These are phyloP conservation scores for Podospora tetraspora DNA, from an alignment of 495 filamentous ascomycete species.

Conservation along the genomic window DNA sequence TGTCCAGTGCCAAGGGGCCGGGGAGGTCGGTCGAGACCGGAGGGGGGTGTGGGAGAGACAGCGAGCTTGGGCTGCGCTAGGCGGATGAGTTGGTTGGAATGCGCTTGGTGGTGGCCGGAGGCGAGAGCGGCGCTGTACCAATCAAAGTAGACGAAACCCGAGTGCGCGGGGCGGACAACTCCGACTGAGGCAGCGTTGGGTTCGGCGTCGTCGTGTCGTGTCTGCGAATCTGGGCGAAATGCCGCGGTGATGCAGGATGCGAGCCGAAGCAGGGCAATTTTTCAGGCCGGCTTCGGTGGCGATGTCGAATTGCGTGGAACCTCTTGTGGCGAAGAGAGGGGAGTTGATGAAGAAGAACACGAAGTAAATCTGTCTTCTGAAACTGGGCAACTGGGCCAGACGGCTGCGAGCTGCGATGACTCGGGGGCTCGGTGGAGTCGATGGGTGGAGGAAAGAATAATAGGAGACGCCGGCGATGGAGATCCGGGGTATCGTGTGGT, in stretches of 20 bases:
- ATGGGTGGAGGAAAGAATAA: conserved; percentile 1
- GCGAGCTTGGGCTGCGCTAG: conserved; percentile 20
- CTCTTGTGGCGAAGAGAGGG: not conserved
- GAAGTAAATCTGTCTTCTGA: conserved; percentile 15
- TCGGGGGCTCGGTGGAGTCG: conserved; percentile 9
- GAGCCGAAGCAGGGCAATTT: not conserved
- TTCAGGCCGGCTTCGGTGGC: conserved; percentile 14
- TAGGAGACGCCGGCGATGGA: conserved; percentile 8
- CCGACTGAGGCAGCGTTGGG: conserved; percentile 15
- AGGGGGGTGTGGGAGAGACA: conserved; percentile 16
- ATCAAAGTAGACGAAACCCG: conserved; percentile 9
- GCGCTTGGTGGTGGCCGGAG: conserved; percentile 22
- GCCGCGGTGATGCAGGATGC: conserved; percentile 11
- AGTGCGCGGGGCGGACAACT: conserved; percentile 20
- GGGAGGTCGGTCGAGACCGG: conserved; percentile 27
- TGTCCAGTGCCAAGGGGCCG: conserved; percentile 14
- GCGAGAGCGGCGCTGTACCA: conserved; percentile 12
- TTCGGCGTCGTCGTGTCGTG: not conserved
- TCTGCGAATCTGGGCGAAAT: conserved; percentile 11
- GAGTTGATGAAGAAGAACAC: conserved; percentile 4
- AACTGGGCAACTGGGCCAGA: not conserved
- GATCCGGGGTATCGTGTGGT: conserved; percentile 15
- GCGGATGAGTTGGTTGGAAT: conserved; percentile 20
- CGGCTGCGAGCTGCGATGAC: conserved; percentile 8
- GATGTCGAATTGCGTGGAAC: conserved; percentile 13